Evolutionary conservation across 116 monocot species (phyloP).

Genomic region (Zostera marina): DNA sequence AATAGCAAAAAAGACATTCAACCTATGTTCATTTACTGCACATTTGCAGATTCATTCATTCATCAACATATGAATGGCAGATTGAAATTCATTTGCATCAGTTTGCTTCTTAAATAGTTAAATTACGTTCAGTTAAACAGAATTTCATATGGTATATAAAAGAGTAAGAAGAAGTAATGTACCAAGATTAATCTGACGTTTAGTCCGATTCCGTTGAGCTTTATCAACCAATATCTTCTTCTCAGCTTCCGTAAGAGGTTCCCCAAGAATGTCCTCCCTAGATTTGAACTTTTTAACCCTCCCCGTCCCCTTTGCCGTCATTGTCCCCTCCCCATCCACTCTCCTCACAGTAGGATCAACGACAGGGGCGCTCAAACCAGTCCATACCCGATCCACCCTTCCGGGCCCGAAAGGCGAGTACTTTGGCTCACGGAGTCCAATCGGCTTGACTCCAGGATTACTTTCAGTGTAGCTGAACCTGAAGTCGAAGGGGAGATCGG

Average conservation of each 20-base stretch:
- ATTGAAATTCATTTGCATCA: too few relatives aligned
- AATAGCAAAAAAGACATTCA: not conserved
- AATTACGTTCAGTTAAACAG: too few relatives aligned
- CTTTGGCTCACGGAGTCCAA: slow-evolving; percentile 86
- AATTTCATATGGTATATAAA: too few relatives aligned
- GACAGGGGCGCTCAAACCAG: slow-evolving; percentile 65
- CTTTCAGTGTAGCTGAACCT: slow-evolving; percentile 99
- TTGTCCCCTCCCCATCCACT: slow-evolving; percentile 22
- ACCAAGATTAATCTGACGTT: slow-evolving; percentile 90
- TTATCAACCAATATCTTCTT: slow-evolving; percentile 37
- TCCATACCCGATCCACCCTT: slow-evolving; percentile 64
- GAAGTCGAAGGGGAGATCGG: slow-evolving; percentile 88
- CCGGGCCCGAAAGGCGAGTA: slow-evolving; percentile 88
- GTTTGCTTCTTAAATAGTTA: too few relatives aligned
- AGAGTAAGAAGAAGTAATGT: slow-evolving; percentile 2
- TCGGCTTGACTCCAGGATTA: slow-evolving; percentile 52
- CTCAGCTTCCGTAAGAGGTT: slow-evolving; percentile 48
- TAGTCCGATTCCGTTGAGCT: slow-evolving; percentile 52
- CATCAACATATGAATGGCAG: too few relatives aligned
- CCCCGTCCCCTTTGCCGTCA: slow-evolving; percentile 4
- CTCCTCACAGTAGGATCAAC: slow-evolving; percentile 56
- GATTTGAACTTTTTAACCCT: slow-evolving; percentile 16
- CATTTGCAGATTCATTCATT: too few relatives aligned
- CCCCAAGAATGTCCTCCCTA: slow-evolving; percentile 42
- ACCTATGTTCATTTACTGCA: not conserved